Percentiles rank a stretch among this genome's conserved stretches.
phyloP scores from a whole-genome alignment of 805 yeast genomes.

The Ogataea chonburiensis region DNA sequence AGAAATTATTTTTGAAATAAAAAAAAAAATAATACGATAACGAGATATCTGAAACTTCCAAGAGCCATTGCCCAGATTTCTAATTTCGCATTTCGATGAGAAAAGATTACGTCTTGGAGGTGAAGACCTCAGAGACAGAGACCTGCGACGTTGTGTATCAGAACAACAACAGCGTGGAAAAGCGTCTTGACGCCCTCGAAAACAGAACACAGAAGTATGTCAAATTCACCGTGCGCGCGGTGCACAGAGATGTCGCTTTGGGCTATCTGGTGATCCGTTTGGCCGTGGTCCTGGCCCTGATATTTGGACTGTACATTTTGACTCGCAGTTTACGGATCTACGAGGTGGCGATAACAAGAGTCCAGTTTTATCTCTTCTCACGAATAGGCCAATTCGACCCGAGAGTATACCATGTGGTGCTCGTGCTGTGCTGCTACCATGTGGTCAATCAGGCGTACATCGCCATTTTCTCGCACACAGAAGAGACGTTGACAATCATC shows the following conservation, averaged over 20 bases:
- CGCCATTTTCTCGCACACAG: conserved; percentile 35
- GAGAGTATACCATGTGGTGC: conserved; percentile 10
- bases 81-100: conserved; percentile 17
- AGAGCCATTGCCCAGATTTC: not conserved
- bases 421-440: conserved; percentile 17
- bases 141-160: conserved; percentile 23
- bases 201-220: conserved; percentile 15
- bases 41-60: conserved; percentile 6
- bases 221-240: conserved; percentile 22
- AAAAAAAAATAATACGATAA: conserved; percentile 4
- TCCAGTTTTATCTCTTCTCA: not conserved
- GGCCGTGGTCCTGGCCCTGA: conserved; percentile 5
- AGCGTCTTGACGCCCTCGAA: conserved; percentile 1
- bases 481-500: conserved; percentile 45
- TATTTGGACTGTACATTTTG: conserved; percentile 9
- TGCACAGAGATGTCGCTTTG: conserved; percentile 2
- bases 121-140: conserved; percentile 25
- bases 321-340: not conserved
- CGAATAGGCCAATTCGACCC: not conserved
- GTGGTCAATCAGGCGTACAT: conserved; percentile 24
- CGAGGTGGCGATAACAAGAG: not conserved
- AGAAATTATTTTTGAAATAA: conserved; percentile 3
- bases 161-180: conserved; percentile 8
- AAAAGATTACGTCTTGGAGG: conserved; percentile 29
- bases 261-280: conserved; percentile 4